phyloP scores from a whole-genome alignment of 176 grass and related monocot species.

The Oryza nivara region DNA sequence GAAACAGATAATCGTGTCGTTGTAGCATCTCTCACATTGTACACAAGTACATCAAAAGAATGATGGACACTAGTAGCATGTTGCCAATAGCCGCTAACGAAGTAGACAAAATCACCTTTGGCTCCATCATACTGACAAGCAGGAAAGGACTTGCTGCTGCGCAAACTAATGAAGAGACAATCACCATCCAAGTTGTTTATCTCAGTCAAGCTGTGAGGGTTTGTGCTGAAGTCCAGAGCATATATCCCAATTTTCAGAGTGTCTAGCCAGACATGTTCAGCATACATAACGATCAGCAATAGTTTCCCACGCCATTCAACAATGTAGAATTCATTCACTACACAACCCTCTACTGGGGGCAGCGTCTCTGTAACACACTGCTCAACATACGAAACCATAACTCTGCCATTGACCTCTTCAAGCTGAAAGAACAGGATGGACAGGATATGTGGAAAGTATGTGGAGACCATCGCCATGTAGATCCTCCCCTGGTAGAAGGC shows the following conservation, averaged over 20 bases:
- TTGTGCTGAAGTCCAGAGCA: background rate
- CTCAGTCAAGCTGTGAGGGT: background rate
- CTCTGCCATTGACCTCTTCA: background rate
- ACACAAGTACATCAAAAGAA: background rate
- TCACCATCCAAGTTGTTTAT: background rate
- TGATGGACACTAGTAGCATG: background rate
- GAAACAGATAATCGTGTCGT: background rate
- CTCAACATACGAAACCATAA: background rate
- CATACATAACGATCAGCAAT: background rate
- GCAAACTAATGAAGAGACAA: slow-evolving; percentile 6
- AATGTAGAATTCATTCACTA: background rate
- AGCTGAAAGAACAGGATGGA: background rate
- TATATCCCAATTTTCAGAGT: background rate
- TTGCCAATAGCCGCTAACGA: background rate
- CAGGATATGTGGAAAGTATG: background rate
- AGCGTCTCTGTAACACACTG: background rate
- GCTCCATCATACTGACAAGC: slow-evolving; percentile 21
- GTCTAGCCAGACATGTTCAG: background rate
- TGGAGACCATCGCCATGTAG: background rate
- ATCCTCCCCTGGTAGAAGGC: background rate
- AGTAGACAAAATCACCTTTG: slow-evolving; percentile 25
- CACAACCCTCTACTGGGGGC: background rate
- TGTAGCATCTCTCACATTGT: slow-evolving; percentile 15
- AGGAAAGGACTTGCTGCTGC: slow-evolving; percentile 31
- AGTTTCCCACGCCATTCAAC: background rate